These are phyloP conservation scores for Ascochyta pisi DNA, from an alignment of 2,329 filamentous ascomycete genomes.

Conservation along the genomic window DNA sequence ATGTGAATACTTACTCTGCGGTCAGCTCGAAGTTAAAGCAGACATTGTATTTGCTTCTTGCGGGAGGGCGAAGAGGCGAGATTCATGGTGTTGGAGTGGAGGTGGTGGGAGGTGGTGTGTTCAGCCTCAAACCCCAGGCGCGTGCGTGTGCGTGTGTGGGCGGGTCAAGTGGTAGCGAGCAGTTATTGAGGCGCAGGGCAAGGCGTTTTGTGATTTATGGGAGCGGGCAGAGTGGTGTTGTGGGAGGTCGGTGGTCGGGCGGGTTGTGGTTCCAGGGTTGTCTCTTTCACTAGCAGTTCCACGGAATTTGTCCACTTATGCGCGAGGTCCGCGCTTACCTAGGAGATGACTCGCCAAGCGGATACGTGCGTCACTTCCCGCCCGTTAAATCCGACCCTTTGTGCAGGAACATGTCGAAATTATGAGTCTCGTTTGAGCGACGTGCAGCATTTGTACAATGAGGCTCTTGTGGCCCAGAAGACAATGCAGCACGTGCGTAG, in stretches of 20 bases:
- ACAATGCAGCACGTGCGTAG: conserved; percentile 17
- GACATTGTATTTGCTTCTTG: conserved; percentile 38
- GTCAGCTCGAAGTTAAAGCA: conserved; percentile 36
- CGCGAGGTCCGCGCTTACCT: conserved; percentile 14
- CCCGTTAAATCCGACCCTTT: conserved; percentile 13
- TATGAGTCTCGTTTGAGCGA: conserved; percentile 6
- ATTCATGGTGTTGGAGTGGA: conserved; percentile 26
- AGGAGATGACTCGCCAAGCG: conserved; percentile 17
- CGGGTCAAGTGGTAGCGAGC: conserved; percentile 28
- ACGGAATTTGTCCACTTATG: conserved; percentile 10
- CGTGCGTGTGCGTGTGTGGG: conserved; percentile 8
- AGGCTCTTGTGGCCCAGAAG: conserved; percentile 15
- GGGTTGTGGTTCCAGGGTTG: conserved; percentile 14
- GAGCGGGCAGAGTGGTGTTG: conserved; percentile 18
- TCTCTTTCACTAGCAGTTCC: conserved; percentile 16
- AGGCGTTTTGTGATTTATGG: conserved; percentile 9
- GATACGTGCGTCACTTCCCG: conserved; percentile 10
- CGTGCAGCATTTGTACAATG: conserved; percentile 17
- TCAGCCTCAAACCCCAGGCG: conserved; percentile 7
- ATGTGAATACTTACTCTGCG: conserved; percentile 29
- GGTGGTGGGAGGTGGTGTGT: conserved; percentile 15
- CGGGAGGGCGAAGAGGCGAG: conserved; percentile 34
- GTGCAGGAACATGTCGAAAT: conserved; percentile 14
- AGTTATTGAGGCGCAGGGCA: not conserved
- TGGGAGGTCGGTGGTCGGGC: conserved; percentile 10